Base-by-base conservation (phyloP, 1,284 basidiomycete genomes). In the Rhodotorula sp. region DNA sequence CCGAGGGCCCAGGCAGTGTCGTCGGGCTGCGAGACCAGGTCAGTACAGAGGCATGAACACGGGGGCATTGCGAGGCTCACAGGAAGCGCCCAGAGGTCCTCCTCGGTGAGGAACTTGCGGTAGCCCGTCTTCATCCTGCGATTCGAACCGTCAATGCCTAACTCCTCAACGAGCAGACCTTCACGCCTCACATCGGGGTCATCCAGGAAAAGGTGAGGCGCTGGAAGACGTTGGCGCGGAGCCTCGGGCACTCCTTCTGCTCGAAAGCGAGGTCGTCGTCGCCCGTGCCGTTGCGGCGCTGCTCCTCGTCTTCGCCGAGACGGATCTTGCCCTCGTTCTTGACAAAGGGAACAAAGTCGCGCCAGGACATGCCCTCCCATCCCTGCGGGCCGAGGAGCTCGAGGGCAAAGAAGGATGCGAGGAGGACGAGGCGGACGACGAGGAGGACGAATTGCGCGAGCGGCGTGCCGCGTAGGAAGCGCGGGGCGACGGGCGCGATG, bases 1-100 rank as follows among this genome's bases (percentile, higher is more conserved):
- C 90, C 90, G 0, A 97, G 86, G 16, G 86, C 86, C 58, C 87
- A 86, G 2, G 92, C 89, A 74, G 91, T 88, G 78, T 97, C 93
- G 16, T 83, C 79, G 0, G 88, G 83, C 25, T 87, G 83, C 23
- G 93, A 83, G 1, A 86, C 83, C 45, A 89, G 4, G 27, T 68
- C 55, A 67, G 60, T 13, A n/a, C 16, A 12, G 19, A 10, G 17
- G 16, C 25, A 23, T 7, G 14, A 53, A 5, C 8, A 17, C 46
- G 16, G 14, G 5, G 17, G n/a, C 27, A 34, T 27, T 45, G 90
- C 54, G 93, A 85, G 78, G 16, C 92, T 50, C 9, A 77, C 75
- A 0, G 81, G 81, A 23, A 83, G 69, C 16, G 79, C 73, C 81
- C 82, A 83, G 27, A 83, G 72, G 68, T 83, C 82, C 23, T 80